phyloP scores from a whole-genome alignment of 75 land plant species.

The Selaginella tamariscina region DNA sequence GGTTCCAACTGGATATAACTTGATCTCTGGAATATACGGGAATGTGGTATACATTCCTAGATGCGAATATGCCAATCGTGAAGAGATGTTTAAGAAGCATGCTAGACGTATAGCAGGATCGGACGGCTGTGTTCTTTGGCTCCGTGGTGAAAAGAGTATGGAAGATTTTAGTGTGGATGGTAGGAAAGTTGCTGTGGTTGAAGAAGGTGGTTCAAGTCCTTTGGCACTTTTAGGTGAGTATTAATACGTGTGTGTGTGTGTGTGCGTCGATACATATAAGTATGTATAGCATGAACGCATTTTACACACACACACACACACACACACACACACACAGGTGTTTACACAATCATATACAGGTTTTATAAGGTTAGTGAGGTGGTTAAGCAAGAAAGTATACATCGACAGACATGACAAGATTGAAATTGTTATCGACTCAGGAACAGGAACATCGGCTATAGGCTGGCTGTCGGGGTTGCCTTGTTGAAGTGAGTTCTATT shows the following conservation, averaged over 20 bases:
- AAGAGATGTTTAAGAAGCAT: too few species aligned
- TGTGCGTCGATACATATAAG: too few species aligned
- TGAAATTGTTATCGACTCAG: conserved; percentile 69
- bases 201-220: too few species aligned
- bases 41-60: conserved; percentile 63
- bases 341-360: too few species aligned
- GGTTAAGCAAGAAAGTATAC: conserved; percentile 44
- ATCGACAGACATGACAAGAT: conserved; percentile 41
- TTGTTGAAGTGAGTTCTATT: conserved; percentile 39
- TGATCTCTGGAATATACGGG: conserved; percentile 60
- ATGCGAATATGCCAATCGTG: conserved; percentile 68
- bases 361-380: conserved; percentile 63
- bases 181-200: too few species aligned
- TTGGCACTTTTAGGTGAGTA: too few species aligned
- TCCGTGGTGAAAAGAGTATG: conserved; percentile 29
- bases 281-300: too few species aligned
- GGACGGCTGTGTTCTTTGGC: conserved; percentile 31
- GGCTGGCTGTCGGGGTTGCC: conserved; percentile 67
- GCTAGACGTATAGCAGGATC: too few species aligned
- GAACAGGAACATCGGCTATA: conserved; percentile 93
- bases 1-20: conserved; percentile 69
- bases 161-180: background rate
- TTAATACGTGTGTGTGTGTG: too few species aligned
- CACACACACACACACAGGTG: too few species aligned
- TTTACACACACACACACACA: too few species aligned